Evolutionary conservation across 2,329 filamentous ascomycete genomes (phyloP), one percentile per base, ranked within the genome.

Genomic region (Ceratocystis lukuohia): DNA sequence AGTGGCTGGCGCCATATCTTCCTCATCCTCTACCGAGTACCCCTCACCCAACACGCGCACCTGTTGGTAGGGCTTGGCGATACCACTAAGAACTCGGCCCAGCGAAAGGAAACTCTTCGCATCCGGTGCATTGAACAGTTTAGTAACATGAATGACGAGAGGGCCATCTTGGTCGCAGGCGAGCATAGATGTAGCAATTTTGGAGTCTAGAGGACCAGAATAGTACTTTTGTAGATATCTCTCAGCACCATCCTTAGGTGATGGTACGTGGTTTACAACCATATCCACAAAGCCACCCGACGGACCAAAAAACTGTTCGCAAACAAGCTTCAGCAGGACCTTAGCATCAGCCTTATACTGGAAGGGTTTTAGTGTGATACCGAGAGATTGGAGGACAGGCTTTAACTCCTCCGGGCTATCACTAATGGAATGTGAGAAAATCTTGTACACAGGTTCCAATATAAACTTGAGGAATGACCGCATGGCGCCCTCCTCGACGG

Each of bases 21-120:
- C 94, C 73, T 97, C 92, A 70, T 99, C 94, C 70, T 99, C 94
- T 15, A 96, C 84, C 3, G 92, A 96, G 76, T 97, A 99, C 5
- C 89, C 89, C 74, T 99, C 94, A 62, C 94, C 94, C 1, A 99
- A 84, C 12, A 99, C 92, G 50, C 94, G 87, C 17, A 99, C 91
- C 70, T 90, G 85, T 72, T 88, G 82, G 20, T 89, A 89, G 22
- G 91, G 88, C 41, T 85, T 86, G 28, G 89, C 94, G 37, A 90
- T 94, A 66, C 94, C 94, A 72, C 93, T 96, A 80, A 97, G 83
- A 1, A 99, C 91, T 69, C 93, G 85, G 12, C 94, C 94, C 71
- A 97, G 89, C 0, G 91, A 88, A 74, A 93, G 83, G 76, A 99
- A 99, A 61, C 84, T 85, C 71, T 91, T 90, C n/a, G 93, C 94